phyloP scores from a whole-genome alignment of 1,284 basidiomycete species.

The Ganoderma lucidum region DNA sequence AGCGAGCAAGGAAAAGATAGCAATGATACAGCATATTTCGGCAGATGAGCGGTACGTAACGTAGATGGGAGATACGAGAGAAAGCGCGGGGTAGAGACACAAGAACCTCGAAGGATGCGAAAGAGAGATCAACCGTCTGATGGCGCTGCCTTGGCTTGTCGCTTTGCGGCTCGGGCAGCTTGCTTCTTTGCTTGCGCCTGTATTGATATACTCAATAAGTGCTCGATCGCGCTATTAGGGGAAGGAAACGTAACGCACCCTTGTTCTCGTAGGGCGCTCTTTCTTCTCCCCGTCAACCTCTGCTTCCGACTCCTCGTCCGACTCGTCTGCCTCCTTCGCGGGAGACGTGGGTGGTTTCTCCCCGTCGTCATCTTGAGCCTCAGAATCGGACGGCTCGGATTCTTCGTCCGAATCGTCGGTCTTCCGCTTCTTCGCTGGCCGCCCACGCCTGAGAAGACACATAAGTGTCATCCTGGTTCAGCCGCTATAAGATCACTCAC shows the following conservation, averaged over 20 bases:
- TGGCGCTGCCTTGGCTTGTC: constrained; percentile 26
- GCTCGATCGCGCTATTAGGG: neutral
- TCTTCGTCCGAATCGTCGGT: constrained; percentile 44
- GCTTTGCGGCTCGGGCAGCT: constrained; percentile 32
- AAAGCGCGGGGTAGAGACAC: neutral
- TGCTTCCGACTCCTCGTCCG: constrained; percentile 40
- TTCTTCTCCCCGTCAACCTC: constrained; percentile 44
- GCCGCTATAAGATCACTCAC: constrained; percentile 38
- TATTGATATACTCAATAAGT: neutral
- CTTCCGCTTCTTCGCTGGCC: constrained; percentile 45
- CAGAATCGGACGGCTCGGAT: constrained; percentile 40
- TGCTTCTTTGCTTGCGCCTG: constrained; percentile 32
- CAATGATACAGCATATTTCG: constrained; percentile 32
- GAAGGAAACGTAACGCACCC: constrained; percentile 41
- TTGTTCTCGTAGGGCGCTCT: constrained; percentile 51
- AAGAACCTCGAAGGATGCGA: neutral
- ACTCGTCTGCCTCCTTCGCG: constrained; percentile 33
- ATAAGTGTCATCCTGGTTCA: neutral
- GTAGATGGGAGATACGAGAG: constrained; percentile 13
- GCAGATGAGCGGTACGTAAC: constrained; percentile 16
- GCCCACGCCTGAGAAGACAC: constrained; percentile 35
- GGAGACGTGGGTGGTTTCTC: constrained; percentile 33
- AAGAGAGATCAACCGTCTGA: constrained; percentile 27
- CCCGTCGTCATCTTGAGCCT: constrained; percentile 39
- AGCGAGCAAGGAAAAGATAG: constrained; percentile 30